Base-by-base conservation (phyloP, 2,329 filamentous ascomycete genomes). In the Aspergillus candidus region DNA sequence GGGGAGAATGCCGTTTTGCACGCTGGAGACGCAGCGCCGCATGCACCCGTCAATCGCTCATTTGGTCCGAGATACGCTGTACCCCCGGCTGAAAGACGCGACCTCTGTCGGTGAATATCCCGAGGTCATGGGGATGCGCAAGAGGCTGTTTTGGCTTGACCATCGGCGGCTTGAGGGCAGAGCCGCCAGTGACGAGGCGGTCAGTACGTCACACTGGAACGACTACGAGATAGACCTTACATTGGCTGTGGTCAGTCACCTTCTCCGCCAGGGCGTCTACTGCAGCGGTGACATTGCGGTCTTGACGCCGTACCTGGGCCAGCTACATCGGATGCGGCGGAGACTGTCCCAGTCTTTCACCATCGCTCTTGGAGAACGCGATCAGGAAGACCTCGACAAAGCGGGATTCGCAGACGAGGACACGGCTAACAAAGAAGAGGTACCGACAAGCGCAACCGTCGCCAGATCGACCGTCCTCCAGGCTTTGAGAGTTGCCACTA, bases 201-300 rank as follows among this genome's bases (percentile, higher is more conserved):
- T 61, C 43, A 46, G 58, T 7, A 69, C 62, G 2, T 78, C 74
- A 0, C 67, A 71, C 15, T 72, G 69, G 31, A 80, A 80, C 42
- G 38, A 54, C 0, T 72, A 61, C 44, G 85, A 90, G 55, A 70
- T 83, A 0, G 68, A 79, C 0, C 83, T 90, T 79, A 75, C 76
- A 0, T 66, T 72, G 6, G 74, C 77, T 0, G 62, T 89, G 0
- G 79, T 88, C 0, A 73, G 72, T 0, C 83, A 90, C 55, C 63
- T 90, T 1, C 68, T 84, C 4, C 71, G 74, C 0, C 84, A 89
- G 56, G 83, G 83, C 0, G 57, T 53, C 0, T 88, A 89, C 57
- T 61, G 59, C 0, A 62, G 66, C 0, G 70, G 69, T 0, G 80
- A 88, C 2, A 85, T 90, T 46, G 83, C 84, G 0, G 78, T 91